These are phyloP conservation scores for Pyracantha coccinea DNA, from an alignment of 331 rosid genomes.

Conservation along the genomic window DNA sequence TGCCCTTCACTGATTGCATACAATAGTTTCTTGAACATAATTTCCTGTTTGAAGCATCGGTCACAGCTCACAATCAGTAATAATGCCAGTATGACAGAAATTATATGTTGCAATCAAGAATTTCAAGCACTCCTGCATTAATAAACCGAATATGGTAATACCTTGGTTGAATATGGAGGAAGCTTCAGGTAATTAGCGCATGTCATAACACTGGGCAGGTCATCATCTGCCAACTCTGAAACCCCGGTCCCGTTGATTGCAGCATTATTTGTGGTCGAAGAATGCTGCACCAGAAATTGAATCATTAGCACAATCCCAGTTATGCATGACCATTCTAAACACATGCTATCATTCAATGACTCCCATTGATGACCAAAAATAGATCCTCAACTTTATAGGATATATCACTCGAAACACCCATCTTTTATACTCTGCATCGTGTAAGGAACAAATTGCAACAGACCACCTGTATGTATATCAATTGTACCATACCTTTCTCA, in stretches of 20 bases:
- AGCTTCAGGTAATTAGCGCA: conserved; percentile 98
- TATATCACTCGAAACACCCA: not conserved
- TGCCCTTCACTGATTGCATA: conserved; percentile 98
- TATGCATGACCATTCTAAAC: not conserved
- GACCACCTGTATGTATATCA: not conserved
- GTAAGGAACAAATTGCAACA: too few species aligned
- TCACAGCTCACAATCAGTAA: not conserved
- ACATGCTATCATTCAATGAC: not conserved
- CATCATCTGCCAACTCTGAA: conserved; percentile 83
- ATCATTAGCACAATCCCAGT: not conserved
- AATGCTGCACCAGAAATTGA: conserved; percentile 51
- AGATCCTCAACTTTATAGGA: not conserved
- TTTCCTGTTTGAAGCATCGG: conserved; percentile 56
- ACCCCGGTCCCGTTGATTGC: conserved; percentile 66
- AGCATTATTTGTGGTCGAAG: conserved; percentile 49
- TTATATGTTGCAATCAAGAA: not conserved
- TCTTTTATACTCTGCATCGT: too few species aligned
- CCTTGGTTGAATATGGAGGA: conserved; percentile 99
- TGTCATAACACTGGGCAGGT: conserved; percentile 98
- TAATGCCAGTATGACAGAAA: not conserved
- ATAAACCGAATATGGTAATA: conserved; percentile 4
- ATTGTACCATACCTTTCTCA: conserved; percentile 67
- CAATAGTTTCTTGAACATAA: conserved; percentile 89
- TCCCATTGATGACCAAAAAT: not conserved
- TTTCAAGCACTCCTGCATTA: not conserved